These are phyloP conservation scores for Calendula officinalis DNA, from an alignment of 129 eudicot genomes.

Conservation along the genomic window DNA sequence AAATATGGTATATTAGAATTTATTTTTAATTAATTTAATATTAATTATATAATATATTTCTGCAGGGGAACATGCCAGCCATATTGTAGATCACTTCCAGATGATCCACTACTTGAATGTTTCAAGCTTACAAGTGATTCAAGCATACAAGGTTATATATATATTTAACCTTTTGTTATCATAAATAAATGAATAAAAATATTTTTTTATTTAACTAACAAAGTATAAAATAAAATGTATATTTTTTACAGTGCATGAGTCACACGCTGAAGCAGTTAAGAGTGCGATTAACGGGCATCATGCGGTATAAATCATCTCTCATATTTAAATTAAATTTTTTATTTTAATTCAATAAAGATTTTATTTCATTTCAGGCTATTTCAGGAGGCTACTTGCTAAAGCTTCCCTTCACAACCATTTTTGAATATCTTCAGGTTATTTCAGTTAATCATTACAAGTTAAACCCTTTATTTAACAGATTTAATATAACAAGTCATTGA, in stretches of 20 bases:
- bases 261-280: slow-evolving; percentile 54
- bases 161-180: neutral
- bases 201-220: neutral
- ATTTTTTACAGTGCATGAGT: slow-evolving; percentile 48
- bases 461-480: neutral
- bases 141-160: slow-evolving; percentile 52
- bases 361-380: slow-evolving; percentile 62
- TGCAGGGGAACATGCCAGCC: slow-evolving; percentile 97
- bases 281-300: slow-evolving; percentile 57
- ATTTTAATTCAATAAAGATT: neutral
- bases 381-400: slow-evolving; percentile 63
- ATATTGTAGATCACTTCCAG: slow-evolving; percentile 82
- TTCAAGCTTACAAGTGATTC: slow-evolving; percentile 52
- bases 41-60: neutral
- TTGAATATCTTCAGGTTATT: slow-evolving; percentile 95
- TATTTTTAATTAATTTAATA: neutral
- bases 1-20: too few species aligned
- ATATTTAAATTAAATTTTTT: neutral
- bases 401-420: slow-evolving; percentile 86
- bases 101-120: slow-evolving; percentile 92
- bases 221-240: neutral
- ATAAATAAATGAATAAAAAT: neutral
- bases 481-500: neutral
- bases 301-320: slow-evolving; percentile 39
- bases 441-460: neutral